Conservation (phyloP, 805 yeast genomes). For the Priceomyces medius region DNA sequence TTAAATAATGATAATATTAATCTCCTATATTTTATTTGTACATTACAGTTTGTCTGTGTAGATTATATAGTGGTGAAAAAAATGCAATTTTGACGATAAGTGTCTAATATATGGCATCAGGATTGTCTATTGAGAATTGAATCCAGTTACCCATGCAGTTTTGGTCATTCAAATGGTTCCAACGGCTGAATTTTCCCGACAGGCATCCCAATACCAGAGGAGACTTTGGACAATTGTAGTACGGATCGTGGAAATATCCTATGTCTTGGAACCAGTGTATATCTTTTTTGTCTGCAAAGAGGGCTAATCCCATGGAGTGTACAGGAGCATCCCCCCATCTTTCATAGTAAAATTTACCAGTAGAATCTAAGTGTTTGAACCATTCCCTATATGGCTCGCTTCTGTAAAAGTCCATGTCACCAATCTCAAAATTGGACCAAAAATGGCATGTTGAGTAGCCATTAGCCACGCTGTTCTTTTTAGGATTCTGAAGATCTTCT, state of each 20-base stretch:
- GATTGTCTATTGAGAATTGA: constrained; percentile 31
- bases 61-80: too few species aligned
- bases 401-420: constrained; percentile 77
- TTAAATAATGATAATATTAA: neutral
- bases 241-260: constrained; percentile 76
- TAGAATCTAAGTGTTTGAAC: constrained; percentile 59
- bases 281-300: constrained; percentile 65
- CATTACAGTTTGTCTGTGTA: too few species aligned
- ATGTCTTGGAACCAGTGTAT: constrained; percentile 89
- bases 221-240: constrained; percentile 69
- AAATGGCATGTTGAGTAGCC: constrained; percentile 76
- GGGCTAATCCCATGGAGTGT: constrained; percentile 69
- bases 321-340: constrained; percentile 96
- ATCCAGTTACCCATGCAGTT: constrained; percentile 79
- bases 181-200: constrained; percentile 54
- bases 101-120: constrained; percentile 12
- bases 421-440: constrained; percentile 89
- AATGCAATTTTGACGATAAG: neutral
- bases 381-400: constrained; percentile 63
- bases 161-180: constrained; percentile 55
- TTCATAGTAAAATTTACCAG: constrained; percentile 86
- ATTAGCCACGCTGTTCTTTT: constrained; percentile 39
- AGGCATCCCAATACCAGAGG: constrained; percentile 45
- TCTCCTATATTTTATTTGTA: too few species aligned
- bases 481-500: constrained; percentile 52